Percentiles rank a stretch among this genome's conserved stretches.
phyloP scores from a whole-genome alignment of 2,329 filamentous ascomycete genomes.

The Thielaviopsis ethacetica region DNA sequence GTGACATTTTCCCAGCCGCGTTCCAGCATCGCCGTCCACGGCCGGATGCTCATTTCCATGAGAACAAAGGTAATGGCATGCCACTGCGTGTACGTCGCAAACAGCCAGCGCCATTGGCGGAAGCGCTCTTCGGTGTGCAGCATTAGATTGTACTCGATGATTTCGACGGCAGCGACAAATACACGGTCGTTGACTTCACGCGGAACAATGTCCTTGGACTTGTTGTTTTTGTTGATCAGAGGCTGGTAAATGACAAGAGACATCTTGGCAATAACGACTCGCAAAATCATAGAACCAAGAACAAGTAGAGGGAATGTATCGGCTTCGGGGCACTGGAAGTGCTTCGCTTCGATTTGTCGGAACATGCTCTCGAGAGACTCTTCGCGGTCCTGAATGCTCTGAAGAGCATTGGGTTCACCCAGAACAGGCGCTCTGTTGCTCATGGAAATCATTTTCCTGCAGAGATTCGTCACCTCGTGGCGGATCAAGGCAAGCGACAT shows the following conservation, averaged over 20 bases:
- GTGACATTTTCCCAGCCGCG: slow-evolving; percentile 32
- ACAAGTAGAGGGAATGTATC: slow-evolving; percentile 38
- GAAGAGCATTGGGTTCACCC: slow-evolving; percentile 8
- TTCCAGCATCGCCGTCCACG: slow-evolving; percentile 33
- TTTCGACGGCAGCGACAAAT: slow-evolving; percentile 56
- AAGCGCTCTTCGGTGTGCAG: slow-evolving; percentile 41
- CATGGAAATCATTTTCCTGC: slow-evolving; percentile 15
- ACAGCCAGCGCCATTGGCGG: slow-evolving; percentile 32
- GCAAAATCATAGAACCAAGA: slow-evolving; percentile 50
- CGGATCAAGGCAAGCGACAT: slow-evolving; percentile 31
- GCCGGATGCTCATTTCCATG: slow-evolving; percentile 28
- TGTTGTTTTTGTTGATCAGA: slow-evolving; percentile 35
- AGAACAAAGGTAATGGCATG: slow-evolving; percentile 33
- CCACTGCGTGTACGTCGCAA: slow-evolving; percentile 35
- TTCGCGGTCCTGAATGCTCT: slow-evolving; percentile 9
- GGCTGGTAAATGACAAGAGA: slow-evolving; percentile 65
- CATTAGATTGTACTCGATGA: slow-evolving; percentile 52
- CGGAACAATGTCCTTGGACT: neutral
- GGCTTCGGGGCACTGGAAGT: slow-evolving; percentile 34
- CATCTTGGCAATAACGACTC: slow-evolving; percentile 62
- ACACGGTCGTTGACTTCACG: slow-evolving; percentile 47
- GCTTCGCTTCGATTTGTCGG: slow-evolving; percentile 36
- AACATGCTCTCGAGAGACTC: slow-evolving; percentile 21
- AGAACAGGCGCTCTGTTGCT: slow-evolving; percentile 6
- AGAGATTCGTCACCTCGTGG: slow-evolving; percentile 27